phyloP scores from a whole-genome alignment of 2,329 filamentous ascomycete species.

The Diaporthe citriasiana region DNA sequence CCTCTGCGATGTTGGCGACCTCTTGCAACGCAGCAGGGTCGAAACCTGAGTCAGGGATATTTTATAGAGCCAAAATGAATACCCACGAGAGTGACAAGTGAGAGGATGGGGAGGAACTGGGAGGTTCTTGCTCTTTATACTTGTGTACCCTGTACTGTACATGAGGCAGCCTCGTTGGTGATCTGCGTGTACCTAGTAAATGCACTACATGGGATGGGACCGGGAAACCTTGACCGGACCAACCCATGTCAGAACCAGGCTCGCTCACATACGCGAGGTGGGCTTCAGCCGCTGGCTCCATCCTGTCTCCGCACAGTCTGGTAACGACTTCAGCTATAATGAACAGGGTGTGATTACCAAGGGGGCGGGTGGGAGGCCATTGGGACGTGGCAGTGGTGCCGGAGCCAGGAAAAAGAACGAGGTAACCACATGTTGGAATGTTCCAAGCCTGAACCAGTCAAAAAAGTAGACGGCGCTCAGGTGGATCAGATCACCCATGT shows the following conservation, averaged over 20 bases:
- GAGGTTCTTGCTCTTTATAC: conserved; percentile 37
- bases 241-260: conserved; percentile 1
- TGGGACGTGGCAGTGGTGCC: conserved; percentile 24
- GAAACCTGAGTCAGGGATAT: conserved; percentile 1
- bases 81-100: neutral
- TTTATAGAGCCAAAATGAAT: neutral
- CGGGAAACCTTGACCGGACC: conserved; percentile 6
- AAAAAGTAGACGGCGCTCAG: neutral
- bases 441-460: neutral
- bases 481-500: conserved; percentile 27
- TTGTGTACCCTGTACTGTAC: conserved; percentile 18
- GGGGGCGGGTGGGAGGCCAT: conserved; percentile 19
- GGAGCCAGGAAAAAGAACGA: conserved; percentile 12
- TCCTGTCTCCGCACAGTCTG: conserved; percentile 27
- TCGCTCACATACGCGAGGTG: conserved; percentile 8
- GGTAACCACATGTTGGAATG: conserved; percentile 25
- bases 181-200: neutral
- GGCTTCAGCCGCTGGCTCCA: conserved; percentile 2
- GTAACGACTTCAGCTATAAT: neutral
- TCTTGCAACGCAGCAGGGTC: neutral
- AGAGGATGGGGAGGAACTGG: neutral
- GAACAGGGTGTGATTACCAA: conserved; percentile 20
- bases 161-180: conserved; percentile 16
- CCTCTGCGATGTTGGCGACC: conserved; percentile 6
- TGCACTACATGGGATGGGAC: conserved; percentile 14